Evolutionary conservation across 2,329 filamentous ascomycete species (phyloP), one percentile per base, ranked within the genome.

Genomic region (Didymella exigua): DNA sequence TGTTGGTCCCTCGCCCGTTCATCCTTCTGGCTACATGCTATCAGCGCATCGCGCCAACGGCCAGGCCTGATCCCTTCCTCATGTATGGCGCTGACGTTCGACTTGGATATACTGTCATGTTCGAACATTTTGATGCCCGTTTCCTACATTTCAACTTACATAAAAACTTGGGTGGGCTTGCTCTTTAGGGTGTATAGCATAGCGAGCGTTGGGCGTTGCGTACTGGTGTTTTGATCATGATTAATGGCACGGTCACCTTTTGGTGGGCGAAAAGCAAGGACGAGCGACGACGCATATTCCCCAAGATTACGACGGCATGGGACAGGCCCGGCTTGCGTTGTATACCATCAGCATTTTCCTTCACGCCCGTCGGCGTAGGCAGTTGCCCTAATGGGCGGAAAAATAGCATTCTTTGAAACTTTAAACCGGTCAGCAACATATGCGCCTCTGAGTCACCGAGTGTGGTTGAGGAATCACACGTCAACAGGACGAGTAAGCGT

Each of bases 11-110:
- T 76, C 74, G 8, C 44, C 60, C 7, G 65, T 75, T 6, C 66
- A 75, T 26, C 70, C 71, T 33, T 75, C 73, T 9, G 77, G 77
- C 5, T 71, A 73, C 52, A 65, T 68, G 30, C 56, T 79, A 24
- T 56, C 59, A 18, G 57, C 64, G 10, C 59, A 51, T 23, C 66
- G 54, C 13, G 36, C 60, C 10, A 52, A 54, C 49, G 41, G 46
- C 7, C 50, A 48, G 29, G 41, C 38, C 14, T 54, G 42, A 45
- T 42, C 29, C 30, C 38, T 49, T 34, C 19, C 37, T 36, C 43
- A 43, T 34, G 53, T 42, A 49, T 49, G 49, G 40, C 38, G 37
- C 49, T 40, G 42, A 51, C 47, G 23, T 55, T 47, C 30, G 29
- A 42, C 43, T 29, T 53, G 48, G 44, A 55, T 45, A 49, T 36